Evolutionary conservation across 768 basidiomycete species (phyloP).

Genomic region (Serendipita vermifera): DNA sequence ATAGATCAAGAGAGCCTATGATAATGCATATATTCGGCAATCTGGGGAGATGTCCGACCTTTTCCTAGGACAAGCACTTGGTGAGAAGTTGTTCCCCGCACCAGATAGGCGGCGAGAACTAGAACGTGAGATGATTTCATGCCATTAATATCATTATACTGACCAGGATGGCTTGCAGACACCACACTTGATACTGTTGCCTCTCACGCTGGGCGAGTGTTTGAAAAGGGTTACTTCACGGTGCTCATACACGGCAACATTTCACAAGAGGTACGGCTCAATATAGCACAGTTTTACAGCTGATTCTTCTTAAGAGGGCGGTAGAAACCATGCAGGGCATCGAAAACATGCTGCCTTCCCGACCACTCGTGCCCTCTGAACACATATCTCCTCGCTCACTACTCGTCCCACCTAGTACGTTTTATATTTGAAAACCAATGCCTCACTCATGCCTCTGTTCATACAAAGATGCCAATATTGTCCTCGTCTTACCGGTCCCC

Average conservation of each 20-base stretch:
- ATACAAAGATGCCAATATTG: no score
- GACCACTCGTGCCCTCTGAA: no score
- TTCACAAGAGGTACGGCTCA: constrained; percentile 51
- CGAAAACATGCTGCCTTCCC: constrained; percentile 49
- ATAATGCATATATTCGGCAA: constrained; percentile 2
- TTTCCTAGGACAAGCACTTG: background rate
- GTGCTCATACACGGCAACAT: constrained; percentile 78
- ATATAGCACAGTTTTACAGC: no score
- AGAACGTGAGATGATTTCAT: no score
- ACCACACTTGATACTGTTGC: no score
- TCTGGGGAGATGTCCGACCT: constrained; percentile 2
- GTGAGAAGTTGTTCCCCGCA: background rate
- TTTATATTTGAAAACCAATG: no score
- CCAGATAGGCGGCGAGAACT: background rate
- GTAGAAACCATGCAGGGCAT: constrained; percentile 24
- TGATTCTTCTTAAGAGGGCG: no score
- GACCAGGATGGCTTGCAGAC: no score
- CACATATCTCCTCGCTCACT: constrained; percentile 35
- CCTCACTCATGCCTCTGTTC: no score
- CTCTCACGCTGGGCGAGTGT: constrained; percentile 41
- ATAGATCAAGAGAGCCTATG: background rate
- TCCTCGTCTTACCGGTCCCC: no score
- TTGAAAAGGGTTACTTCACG: constrained; percentile 54
- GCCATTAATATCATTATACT: no score
- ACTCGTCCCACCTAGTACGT: constrained; percentile 57